These are phyloP conservation scores for Venustampulla echinocandica DNA, from an alignment of 495 filamentous ascomycete species.

Conservation along the genomic window DNA sequence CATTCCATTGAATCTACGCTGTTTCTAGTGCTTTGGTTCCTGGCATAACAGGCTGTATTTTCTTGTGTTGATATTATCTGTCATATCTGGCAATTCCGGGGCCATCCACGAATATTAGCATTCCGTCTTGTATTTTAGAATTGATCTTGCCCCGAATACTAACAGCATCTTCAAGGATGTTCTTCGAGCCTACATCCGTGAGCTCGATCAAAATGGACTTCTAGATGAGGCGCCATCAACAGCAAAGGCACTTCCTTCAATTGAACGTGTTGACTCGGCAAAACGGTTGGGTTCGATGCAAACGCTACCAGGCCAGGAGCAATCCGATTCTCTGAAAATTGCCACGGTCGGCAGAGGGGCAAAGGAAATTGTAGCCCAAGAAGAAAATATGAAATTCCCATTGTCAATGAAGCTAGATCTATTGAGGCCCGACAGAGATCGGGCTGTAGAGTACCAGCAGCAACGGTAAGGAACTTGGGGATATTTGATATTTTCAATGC, in stretches of 20 bases:
- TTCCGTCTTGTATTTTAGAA: neutral
- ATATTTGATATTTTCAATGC: neutral
- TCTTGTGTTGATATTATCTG: no score
- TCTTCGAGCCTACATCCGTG: constrained; percentile 44
- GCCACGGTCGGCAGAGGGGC: constrained; percentile 5
- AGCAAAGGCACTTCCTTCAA: no score
- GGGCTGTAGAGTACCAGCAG: neutral
- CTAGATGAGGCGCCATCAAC: constrained; percentile 9
- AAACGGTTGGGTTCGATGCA: neutral
- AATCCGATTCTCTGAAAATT: constrained; percentile 8
- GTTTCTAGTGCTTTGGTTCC: no score
- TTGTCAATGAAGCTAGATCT: constrained; percentile 31
- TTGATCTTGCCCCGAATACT: no score
- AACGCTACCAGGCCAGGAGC: neutral
- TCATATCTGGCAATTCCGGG: no score
- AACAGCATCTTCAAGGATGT: constrained; percentile 34
- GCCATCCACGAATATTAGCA: no score
- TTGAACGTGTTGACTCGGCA: no score
- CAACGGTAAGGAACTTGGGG: neutral
- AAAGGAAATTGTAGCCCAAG: constrained; percentile 19
- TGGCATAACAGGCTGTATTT: no score
- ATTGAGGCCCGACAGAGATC: constrained; percentile 23
- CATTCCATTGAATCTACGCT: no score
- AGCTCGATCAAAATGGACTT: constrained; percentile 33
- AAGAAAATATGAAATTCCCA: constrained; percentile 34